These are phyloP conservation scores for Solanum ossicruentum DNA, from an alignment of 257 asterid genomes.

Conservation along the genomic window DNA sequence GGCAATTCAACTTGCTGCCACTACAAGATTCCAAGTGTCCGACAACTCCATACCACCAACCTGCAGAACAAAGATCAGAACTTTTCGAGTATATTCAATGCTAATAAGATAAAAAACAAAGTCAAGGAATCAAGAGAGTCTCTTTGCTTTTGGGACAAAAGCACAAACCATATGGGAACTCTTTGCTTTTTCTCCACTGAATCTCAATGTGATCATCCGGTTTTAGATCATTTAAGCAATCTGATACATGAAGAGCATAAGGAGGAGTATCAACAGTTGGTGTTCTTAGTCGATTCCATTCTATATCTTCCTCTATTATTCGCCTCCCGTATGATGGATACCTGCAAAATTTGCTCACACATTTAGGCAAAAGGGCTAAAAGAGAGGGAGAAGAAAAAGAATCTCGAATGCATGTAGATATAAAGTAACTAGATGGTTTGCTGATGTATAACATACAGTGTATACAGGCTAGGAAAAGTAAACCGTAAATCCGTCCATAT, in stretches of 20 bases:
- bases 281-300: slow-evolving; percentile 69
- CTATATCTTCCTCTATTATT: slow-evolving; percentile 58
- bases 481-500: not conserved
- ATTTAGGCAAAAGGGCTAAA: not conserved
- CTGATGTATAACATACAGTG: not conserved
- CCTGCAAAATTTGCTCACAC: slow-evolving; percentile 24
- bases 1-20: slow-evolving; percentile 42
- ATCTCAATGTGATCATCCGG: slow-evolving; percentile 88
- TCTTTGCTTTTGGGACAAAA: not conserved
- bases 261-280: slow-evolving; percentile 48
- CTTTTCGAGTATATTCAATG: not conserved
- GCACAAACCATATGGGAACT: slow-evolving; percentile 64
- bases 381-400: not conserved
- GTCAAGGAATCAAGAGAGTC: not conserved
- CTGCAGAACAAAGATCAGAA: slow-evolving; percentile 22
- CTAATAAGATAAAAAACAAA: not conserved
- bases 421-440: too few species aligned
- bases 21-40: slow-evolving; percentile 74
- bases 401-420: not conserved
- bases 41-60: slow-evolving; percentile 99
- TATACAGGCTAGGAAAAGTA: not conserved
- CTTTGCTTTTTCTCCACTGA: slow-evolving; percentile 80
- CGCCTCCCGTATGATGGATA: slow-evolving; percentile 53
- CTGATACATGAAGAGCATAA: slow-evolving; percentile 48
- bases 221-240: slow-evolving; percentile 53